Base-by-base conservation (phyloP, 257 asterid genomes). In the Solanum piurae region DNA sequence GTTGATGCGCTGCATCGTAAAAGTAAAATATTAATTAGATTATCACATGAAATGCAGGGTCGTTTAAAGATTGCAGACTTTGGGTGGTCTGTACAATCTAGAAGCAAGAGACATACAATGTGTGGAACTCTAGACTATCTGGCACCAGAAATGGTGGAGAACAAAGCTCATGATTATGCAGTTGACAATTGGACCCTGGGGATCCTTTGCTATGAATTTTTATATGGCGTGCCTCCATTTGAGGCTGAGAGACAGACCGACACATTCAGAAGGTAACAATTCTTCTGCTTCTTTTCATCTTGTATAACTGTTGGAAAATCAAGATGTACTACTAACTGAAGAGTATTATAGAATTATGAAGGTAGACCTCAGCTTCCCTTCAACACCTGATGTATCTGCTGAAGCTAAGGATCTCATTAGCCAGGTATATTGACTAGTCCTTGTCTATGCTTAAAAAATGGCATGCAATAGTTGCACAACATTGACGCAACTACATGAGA, bases 81-180 rank as follows among this genome's bases (percentile, higher is more conserved):
- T 83, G 98, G 98, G 82, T 97, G 99, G 99, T 97, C 99, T 33
- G 99, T 97, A 42, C 99, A 95, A 89, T 97, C 99, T 75, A 91
- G 84, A 86, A 90, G 85, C 93, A 97, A 97, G 92, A 93, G 99
- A 62, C 95, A 89, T 86, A 97, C 99, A 5, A 95, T 97, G 98
- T 95, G 99, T 88, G 99, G 99, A 89, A 95, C 99, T 62, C 83
- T 97, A 87, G 99, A 97, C 92, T 97, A 97, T 90, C 88, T 97
- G 89, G 98, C 99, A 88, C 99, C 99, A 66, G 99, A 97, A 90
- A 95, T 97, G 99, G 99, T 97, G 92, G 98, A 95, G 90, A 93
- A 95, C 89, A 95, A 94, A 89, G 98, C 95, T 64, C 99, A 97
- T 80, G 98, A 95, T 87, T 93, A 94, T 88, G 92, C 98, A 86